phyloP scores from a whole-genome alignment of 1,139 yeast genomes.

The Geotrichum siamense region DNA sequence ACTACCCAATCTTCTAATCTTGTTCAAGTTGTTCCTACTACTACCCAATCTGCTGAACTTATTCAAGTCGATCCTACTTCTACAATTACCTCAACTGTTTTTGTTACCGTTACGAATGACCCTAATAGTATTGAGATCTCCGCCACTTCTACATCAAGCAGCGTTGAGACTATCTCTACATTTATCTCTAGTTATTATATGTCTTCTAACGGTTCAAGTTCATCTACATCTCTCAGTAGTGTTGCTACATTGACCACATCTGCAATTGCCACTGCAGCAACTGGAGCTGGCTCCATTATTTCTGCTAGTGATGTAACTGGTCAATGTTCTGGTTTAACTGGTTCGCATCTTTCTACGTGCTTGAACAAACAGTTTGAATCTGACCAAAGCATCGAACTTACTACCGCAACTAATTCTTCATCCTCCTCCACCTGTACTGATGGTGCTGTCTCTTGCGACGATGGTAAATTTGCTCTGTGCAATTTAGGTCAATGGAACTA shows the following conservation, averaged over 20 bases:
- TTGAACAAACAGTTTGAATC: constrained; percentile 13
- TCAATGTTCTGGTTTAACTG: constrained; percentile 12
- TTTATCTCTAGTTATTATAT: too few relatives aligned
- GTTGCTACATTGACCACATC: constrained; percentile 3
- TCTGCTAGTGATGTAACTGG: constrained; percentile 11
- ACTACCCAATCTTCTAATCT: background rate
- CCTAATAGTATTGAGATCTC: background rate
- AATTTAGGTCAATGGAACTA: constrained; percentile 46
- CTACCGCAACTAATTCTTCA: background rate
- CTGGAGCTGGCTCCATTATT: constrained; percentile 19
- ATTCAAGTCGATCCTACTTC: background rate
- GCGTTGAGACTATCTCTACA: background rate
- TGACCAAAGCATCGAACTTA: constrained; percentile 10
- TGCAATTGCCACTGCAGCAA: constrained; percentile 9
- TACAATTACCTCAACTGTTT: background rate
- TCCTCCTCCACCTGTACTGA: constrained; percentile 9
- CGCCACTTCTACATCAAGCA: background rate
- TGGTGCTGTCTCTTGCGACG: constrained; percentile 14
- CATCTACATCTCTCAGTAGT: constrained; percentile 6
- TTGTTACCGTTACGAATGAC: background rate
- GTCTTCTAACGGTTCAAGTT: background rate
- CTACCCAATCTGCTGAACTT: background rate
- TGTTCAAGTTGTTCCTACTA: background rate
- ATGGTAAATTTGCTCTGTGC: constrained; percentile 16
- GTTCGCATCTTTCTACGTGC: constrained; percentile 9